A percentile compares a stretch with the other conserved stretches of the same genome.
phyloP scores from a whole-genome alignment of 768 basidiomycete genomes.

The Amylocystis lapponica region DNA sequence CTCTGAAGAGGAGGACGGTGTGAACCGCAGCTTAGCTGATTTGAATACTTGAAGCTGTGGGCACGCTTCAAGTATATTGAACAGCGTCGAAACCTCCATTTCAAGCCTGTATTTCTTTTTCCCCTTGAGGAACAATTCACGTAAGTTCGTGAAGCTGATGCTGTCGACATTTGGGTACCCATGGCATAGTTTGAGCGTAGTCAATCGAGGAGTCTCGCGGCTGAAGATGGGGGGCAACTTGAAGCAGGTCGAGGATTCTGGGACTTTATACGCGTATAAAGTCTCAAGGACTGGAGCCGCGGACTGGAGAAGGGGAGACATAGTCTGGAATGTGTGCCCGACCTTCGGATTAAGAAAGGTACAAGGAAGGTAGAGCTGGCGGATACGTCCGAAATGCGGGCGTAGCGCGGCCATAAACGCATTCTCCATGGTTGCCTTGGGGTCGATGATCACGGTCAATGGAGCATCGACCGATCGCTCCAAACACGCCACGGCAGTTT shows the following conservation, averaged over 20 bases:
- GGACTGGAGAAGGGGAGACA: constrained; percentile 13
- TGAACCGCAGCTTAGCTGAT: constrained; percentile 16
- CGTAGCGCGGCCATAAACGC: constrained; percentile 13
- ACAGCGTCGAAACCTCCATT: constrained; percentile 16
- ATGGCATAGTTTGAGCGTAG: constrained; percentile 16
- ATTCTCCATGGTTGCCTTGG: constrained; percentile 5
- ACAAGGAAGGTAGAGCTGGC: constrained; percentile 19
- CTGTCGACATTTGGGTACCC: constrained; percentile 13
- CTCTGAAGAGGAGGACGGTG: constrained; percentile 10
- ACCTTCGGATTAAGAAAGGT: constrained; percentile 13
- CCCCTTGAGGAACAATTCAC: constrained; percentile 17
- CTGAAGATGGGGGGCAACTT: constrained; percentile 18
- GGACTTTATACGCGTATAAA: constrained; percentile 16
- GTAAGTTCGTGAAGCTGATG: constrained; percentile 13
- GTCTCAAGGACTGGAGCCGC: constrained; percentile 19
- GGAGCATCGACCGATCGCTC: constrained; percentile 22
- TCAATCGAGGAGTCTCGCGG: constrained; percentile 16
- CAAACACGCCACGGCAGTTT: constrained; percentile 18
- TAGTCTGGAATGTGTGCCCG: constrained; percentile 10
- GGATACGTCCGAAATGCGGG: constrained; percentile 17
- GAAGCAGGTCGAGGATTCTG: constrained; percentile 11
- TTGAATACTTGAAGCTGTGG: constrained; percentile 17
- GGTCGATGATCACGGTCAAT: constrained; percentile 17
- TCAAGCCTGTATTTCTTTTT: constrained; percentile 18
- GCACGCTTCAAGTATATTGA: constrained; percentile 20